Base-by-base conservation (phyloP, 1,139 yeast species). In the Maudiozyma humilis region DNA sequence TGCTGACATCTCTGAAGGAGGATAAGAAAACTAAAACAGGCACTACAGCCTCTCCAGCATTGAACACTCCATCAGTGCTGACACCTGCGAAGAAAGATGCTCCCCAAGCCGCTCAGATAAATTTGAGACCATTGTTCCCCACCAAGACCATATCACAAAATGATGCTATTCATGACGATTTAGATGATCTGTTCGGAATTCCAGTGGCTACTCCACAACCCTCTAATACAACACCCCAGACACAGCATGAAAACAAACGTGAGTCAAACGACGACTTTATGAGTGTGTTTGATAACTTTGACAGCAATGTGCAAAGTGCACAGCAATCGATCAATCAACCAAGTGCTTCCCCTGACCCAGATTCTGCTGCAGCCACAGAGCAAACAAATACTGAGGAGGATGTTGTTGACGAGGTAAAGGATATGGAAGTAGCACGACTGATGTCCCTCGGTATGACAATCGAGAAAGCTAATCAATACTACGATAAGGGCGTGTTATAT, bases 1-100 rank as follows among this genome's bases (percentile, higher is more conserved):
- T 73, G 14, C 57, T 72, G 39, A 50, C 62, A 15, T 56, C 65
- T 5, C 62, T 65, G n/a, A 56, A 59, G 38, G 51, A 51, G 8
- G 38, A 25, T 3, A 36, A 36, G 10, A 7, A 16, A 18, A 36
- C 17, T 14, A 37, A 37, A 27, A 12, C 36, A 17, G 15, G n/a
- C 5, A 38, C 15, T 14, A 36, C 33, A 31, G 8, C 17, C 7
- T 15, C 17, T 14, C 16, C 5, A 31, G 14, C 17, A 31, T 8
- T 15, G n/a, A 31, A 14, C 16, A 5, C 5, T 14, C 15, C n/a
- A 31, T 10, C 15, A 15, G 6, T 19, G 8, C 14, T 33, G 20
- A 15, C n/a, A 6, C 13, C 19, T 16, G 8, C 13, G 17, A 31
- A n/a, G n/a, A n/a, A n/a, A n/a, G n/a, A n/a, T n/a, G n/a, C n/a